A percentile compares a stretch with the other conserved stretches of the same genome.
These are phyloP conservation scores for Gynochthodes officinalis DNA, from an alignment of 257 asterid species.

Conservation along the genomic window DNA sequence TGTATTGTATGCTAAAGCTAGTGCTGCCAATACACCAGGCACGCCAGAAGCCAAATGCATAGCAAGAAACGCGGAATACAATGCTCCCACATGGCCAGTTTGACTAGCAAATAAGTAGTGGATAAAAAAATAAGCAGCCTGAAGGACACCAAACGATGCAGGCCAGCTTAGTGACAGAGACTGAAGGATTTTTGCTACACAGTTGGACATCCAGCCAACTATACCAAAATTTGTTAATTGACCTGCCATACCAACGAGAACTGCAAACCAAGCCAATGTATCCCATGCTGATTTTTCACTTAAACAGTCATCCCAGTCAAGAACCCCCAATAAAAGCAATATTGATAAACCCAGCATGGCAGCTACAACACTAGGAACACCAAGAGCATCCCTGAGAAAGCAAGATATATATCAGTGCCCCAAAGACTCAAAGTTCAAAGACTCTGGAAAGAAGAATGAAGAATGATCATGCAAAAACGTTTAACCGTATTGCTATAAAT, in stretches of 20 bases:
- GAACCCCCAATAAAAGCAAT: constrained; percentile 69
- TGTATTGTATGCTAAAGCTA: constrained; percentile 86
- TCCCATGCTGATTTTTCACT: constrained; percentile 98
- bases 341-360: constrained; percentile 96
- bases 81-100: constrained; percentile 93
- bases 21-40: constrained; percentile 77
- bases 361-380: constrained; percentile 88
- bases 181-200: constrained; percentile 65
- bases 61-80: constrained; percentile 92
- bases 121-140: constrained; percentile 78
- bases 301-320: constrained; percentile 91
- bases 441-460: constrained; percentile 2
- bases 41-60: constrained; percentile 93
- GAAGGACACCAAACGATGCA: constrained; percentile 82
- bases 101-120: constrained; percentile 97
- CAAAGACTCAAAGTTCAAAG: background rate
- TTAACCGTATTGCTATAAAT: background rate
- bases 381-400: constrained; percentile 72
- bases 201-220: constrained; percentile 80
- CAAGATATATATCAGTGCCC: background rate
- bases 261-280: constrained; percentile 98
- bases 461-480: background rate
- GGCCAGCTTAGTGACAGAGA: constrained; percentile 89
- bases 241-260: constrained; percentile 93
- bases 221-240: constrained; percentile 89